Conservation (phyloP, 306 rosid species). For the Myrica gale region DNA sequence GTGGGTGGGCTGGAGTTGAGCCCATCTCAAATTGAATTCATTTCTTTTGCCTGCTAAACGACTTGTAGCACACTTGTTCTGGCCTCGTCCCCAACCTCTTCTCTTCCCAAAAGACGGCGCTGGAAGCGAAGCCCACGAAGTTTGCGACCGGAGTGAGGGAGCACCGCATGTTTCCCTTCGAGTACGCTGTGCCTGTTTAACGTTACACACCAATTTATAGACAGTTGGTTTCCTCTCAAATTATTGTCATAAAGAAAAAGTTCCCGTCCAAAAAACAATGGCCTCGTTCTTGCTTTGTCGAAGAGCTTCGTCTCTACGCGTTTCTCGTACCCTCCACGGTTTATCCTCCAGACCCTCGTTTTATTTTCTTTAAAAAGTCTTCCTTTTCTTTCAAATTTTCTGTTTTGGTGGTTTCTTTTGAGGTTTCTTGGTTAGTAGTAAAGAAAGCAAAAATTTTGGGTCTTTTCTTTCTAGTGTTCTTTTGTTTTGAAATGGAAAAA, state of each 20-base stretch:
- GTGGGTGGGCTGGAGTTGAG: neutral
- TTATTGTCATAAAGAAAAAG: neutral
- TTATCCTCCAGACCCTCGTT: constrained; percentile 4
- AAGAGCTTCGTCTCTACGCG: constrained; percentile 24
- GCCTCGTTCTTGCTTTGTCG: constrained; percentile 50
- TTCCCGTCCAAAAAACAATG: constrained; percentile 30
- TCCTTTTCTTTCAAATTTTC: neutral
- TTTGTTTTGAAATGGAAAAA: neutral
- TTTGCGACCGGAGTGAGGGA: constrained; percentile 16
- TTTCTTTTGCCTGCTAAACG: neutral
- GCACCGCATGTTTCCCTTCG: constrained; percentile 11
- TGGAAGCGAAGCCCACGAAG: constrained; percentile 2
- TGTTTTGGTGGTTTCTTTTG: neutral
- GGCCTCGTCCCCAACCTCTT: neutral
- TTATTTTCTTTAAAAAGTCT: neutral
- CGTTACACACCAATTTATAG: neutral
- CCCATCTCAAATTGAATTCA: neutral
- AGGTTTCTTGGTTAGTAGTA: neutral
- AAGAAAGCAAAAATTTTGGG: neutral
- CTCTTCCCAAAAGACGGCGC: neutral
- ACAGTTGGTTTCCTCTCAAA: neutral
- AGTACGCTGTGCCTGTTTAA: neutral
- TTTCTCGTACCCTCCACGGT: constrained; percentile 48
- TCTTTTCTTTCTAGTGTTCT: neutral
- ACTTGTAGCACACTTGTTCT: neutral